phyloP scores from a whole-genome alignment of 345 rosid species.

The Camelina sativa region DNA sequence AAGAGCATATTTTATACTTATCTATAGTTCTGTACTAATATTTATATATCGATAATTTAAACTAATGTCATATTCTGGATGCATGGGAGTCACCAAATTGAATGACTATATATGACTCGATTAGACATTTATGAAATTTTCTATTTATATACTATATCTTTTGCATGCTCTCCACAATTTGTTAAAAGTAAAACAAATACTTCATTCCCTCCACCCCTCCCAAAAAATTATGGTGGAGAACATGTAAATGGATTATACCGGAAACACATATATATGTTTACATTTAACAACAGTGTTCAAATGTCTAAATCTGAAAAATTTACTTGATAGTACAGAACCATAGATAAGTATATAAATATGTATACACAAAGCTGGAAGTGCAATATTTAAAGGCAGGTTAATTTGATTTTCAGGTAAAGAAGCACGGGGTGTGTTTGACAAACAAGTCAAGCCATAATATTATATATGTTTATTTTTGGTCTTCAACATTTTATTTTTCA shows the following conservation, averaged over 20 bases:
- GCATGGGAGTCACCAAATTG: conserved; percentile 38
- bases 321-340: neutral
- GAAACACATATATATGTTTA: neutral
- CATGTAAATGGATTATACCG: conserved; percentile 8
- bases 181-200: neutral
- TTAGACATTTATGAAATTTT: conserved; percentile 30
- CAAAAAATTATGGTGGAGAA: conserved; percentile 3
- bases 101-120: conserved; percentile 37
- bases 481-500: neutral
- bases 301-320: neutral
- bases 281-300: neutral
- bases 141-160: neutral
- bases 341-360: no score
- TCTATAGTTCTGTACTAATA: neutral
- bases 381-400: conserved; percentile 7
- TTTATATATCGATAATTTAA: conserved; percentile 17
- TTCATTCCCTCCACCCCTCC: neutral
- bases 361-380: conserved; percentile 9
- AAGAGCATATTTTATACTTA: neutral
- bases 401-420: conserved; percentile 33
- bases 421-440: conserved; percentile 34
- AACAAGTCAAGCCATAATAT: conserved; percentile 14
- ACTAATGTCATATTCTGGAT: conserved; percentile 22
- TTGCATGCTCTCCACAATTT: neutral
- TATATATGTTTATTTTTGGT: conserved; percentile 9